Percentiles rank a stretch among this genome's conserved stretches.
These are phyloP conservation scores for Lasiodiplodia theobromae DNA, from an alignment of 2,329 filamentous ascomycete species.

Conservation along the genomic window DNA sequence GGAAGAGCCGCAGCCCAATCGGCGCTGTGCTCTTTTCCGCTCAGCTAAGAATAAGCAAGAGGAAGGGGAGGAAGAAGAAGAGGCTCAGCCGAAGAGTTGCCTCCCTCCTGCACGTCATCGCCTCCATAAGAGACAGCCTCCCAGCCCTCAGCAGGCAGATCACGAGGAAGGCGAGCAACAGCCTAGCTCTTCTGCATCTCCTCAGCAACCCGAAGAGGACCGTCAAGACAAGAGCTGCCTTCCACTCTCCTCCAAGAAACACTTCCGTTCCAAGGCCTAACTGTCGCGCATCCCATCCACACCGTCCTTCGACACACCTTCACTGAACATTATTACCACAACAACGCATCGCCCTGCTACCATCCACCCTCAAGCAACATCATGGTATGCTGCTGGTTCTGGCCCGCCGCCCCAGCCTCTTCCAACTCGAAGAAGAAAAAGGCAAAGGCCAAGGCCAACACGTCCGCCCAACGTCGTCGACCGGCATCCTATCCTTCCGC, in stretches of 20 bases:
- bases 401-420: background rate
- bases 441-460: constrained; percentile 1
- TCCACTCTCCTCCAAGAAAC: background rate
- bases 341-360: background rate
- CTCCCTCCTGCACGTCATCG: constrained; percentile 5
- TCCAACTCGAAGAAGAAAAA: constrained; percentile 7
- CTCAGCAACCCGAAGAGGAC: constrained; percentile 2
- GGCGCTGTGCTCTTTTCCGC: constrained; percentile 13
- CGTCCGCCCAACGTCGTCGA: background rate
- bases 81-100: constrained; percentile 10
- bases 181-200: background rate
- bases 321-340: background rate
- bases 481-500: background rate
- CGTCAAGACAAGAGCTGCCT: constrained; percentile 12
- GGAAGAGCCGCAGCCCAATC: constrained; percentile 7
- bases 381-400: constrained; percentile 24
- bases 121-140: constrained; percentile 1
- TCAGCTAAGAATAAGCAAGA: background rate
- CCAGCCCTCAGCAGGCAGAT: background rate
- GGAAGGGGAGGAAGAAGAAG: background rate
- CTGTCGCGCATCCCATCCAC: background rate
- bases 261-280: constrained; percentile 6
- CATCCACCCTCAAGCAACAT: background rate
- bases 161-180: background rate
- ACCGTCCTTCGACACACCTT: background rate